These are phyloP conservation scores for Schoenoplectus triqueter DNA, from an alignment of 202 grass and related monocot genomes.

Conservation along the genomic window DNA sequence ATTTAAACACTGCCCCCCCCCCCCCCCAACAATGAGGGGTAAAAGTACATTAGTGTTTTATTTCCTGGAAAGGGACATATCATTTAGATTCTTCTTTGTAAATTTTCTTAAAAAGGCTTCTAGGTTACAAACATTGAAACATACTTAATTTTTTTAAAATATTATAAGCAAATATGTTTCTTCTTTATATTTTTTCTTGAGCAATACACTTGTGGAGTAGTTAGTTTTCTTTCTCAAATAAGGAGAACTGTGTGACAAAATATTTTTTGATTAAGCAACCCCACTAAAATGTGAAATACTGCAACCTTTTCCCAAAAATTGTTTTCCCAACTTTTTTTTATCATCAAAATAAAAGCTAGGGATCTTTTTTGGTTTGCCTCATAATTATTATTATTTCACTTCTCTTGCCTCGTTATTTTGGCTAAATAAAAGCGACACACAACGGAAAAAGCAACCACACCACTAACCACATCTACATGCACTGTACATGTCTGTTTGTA, in stretches of 20 bases:
- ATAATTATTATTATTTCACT: not conserved
- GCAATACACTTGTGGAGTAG: not conserved
- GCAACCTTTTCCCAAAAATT: not conserved
- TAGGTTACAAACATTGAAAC: not conserved
- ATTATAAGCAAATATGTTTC: not conserved
- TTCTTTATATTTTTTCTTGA: too few species aligned
- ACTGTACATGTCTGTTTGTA: slow-evolving; percentile 3
- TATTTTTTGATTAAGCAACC: not conserved
- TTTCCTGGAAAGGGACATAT: not conserved
- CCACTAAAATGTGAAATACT: slow-evolving; percentile 13
- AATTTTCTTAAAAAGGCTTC: not conserved
- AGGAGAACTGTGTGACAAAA: not conserved
- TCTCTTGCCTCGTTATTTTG: not conserved
- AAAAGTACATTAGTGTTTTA: not conserved
- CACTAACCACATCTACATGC: not conserved
- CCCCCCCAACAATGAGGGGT: too few species aligned
- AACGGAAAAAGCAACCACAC: not conserved
- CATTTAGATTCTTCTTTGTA: not conserved
- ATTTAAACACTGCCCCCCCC: too few species aligned
- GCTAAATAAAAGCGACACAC: not conserved
- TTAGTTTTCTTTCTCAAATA: not conserved
- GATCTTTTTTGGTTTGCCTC: slow-evolving; percentile 6
- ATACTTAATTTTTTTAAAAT: too few species aligned
- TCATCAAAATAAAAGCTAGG: slow-evolving; percentile 11
- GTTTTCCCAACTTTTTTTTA: not conserved